Evolutionary conservation across 148 eudicot genomes (phyloP), one percentile per base, ranked within the genome.

Genomic region (Oxyria digyna): DNA sequence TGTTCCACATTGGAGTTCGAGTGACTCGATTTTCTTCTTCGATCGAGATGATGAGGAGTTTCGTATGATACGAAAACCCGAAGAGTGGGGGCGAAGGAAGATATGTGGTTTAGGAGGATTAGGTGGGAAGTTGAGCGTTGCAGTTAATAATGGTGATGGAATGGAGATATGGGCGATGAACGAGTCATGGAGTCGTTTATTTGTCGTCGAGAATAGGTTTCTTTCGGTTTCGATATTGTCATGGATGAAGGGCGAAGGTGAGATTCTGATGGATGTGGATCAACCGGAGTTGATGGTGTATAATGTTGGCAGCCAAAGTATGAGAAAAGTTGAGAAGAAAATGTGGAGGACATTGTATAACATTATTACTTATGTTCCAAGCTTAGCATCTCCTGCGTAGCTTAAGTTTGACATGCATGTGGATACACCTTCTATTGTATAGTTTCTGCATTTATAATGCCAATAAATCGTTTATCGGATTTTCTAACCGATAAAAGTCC

Each of bases 101-200:
- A 27, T 59, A 8, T 26, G 37, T 26, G 65, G 65, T 32, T 26
- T 59, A 26, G 65, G 65, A 24, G 31, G 33, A 0, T 27, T 59
- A 26, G 31, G 7, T 59, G 65, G 17, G 37, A 23, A 59, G 65
- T 15, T 59, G 33, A 59, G 26, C 37, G 65, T 31, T 26, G 65
- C n/a, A 15, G 65, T 59, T 26, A 6, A n/a, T n/a, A n/a, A 9
- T 26, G 65, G 65, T 26, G 4, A 59, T 11, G 33, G n/a, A 6
- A 35, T 59, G 65, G 65, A 59, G 65, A 31, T 59, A 31, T 59
- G 65, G 65, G 65, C 8, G 17, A 24, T 59, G 65, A 59, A 26
- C 24, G 65, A 59, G 37, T 24, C 65, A 10, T 59, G 65, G 65
- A 59, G n/a, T 4, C 24, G 6, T 14, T 7, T 59, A 33, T 59